Evolutionary conservation across 164 flowering plant genomes (phyloP), one percentile per base, ranked within the genome.

Genomic region (Stephania cephalantha): DNA sequence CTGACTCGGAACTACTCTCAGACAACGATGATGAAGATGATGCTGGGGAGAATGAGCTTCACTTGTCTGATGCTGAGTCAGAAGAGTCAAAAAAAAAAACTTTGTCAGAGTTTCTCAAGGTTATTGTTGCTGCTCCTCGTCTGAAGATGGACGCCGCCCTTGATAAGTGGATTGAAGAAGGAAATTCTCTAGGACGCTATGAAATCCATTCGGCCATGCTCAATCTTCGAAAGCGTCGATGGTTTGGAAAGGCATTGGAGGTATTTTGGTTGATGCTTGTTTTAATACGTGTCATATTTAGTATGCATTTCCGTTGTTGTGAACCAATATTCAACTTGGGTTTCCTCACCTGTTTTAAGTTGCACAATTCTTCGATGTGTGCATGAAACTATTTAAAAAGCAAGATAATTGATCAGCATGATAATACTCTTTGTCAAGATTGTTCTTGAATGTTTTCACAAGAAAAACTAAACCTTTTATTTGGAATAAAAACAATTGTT

Each of bases 161-260:
- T 74, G 83, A 87, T 70, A 86, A 88, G 80, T 92, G 90, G 88
- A 84, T 84, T 70, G 84, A 82, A 74, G 90, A 88, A 68, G 97
- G 92, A 31, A 90, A 91, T 7, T 79, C 84, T 10, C 45, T 92
- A 18, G 76, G 76, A 44, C 81, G 87, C 6, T 1, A 74, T 48
- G 93, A 88, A 71, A 80, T 89, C 42, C 74, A 82, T 2, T 0
- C 68, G 58, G 78, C 84, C 73, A 83, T 87, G 86, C 45, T 73
- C 17, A 70, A 78, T 73, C 91, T 95, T 74, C 88, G 94, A 44
- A 89, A 71, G 69, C 85, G 89, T 31, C 77, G 76, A 31, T 73
- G 86, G 82, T 90, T 52, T 80, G 80, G 72, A 25, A 92, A 77
- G 84, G 98, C 98, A 31, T 83, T 95, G 83, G 90, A 94, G 98